Conservation (phyloP, 2,329 filamentous ascomycete genomes). For the Hypoxylon sp. region DNA sequence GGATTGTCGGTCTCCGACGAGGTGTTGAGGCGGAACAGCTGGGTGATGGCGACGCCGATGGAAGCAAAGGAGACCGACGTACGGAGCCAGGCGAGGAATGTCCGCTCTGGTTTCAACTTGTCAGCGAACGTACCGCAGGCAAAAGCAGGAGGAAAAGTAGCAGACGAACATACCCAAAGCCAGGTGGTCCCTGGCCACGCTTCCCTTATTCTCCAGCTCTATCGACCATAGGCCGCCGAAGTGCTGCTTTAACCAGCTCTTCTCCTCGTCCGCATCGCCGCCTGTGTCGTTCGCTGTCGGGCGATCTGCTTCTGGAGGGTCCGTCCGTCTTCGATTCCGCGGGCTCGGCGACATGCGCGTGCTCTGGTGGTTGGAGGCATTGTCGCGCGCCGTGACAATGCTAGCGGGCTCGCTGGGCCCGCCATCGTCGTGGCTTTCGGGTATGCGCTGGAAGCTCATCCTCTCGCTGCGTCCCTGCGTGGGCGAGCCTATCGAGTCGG, state of each 20-base stretch:
- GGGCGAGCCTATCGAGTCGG: slow-evolving; percentile 50
- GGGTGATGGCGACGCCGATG: slow-evolving; percentile 84
- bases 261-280: slow-evolving; percentile 36
- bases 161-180: slow-evolving; percentile 68
- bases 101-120: slow-evolving; percentile 67
- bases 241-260: slow-evolving; percentile 61
- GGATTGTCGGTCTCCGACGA: slow-evolving; percentile 56
- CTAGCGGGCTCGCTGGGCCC: slow-evolving; percentile 53
- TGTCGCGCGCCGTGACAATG: slow-evolving; percentile 48
- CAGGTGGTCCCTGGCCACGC: slow-evolving; percentile 82
- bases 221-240: slow-evolving; percentile 64
- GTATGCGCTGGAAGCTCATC: slow-evolving; percentile 32
- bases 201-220: slow-evolving; percentile 86
- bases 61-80: slow-evolving; percentile 83
- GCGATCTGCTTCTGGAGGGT: slow-evolving; percentile 32
- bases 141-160: background rate
- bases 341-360: slow-evolving; percentile 43
- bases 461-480: slow-evolving; percentile 31
- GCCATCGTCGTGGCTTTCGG: slow-evolving; percentile 27
- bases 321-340: slow-evolving; percentile 32
- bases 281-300: slow-evolving; percentile 35
- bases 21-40: slow-evolving; percentile 84
- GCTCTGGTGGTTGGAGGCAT: slow-evolving; percentile 51
- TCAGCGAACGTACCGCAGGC: slow-evolving; percentile 20
- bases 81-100: slow-evolving; percentile 84